Conservation (phyloP, 2,329 filamentous ascomycete genomes). For the Rhexocercosporidium sp. region DNA sequence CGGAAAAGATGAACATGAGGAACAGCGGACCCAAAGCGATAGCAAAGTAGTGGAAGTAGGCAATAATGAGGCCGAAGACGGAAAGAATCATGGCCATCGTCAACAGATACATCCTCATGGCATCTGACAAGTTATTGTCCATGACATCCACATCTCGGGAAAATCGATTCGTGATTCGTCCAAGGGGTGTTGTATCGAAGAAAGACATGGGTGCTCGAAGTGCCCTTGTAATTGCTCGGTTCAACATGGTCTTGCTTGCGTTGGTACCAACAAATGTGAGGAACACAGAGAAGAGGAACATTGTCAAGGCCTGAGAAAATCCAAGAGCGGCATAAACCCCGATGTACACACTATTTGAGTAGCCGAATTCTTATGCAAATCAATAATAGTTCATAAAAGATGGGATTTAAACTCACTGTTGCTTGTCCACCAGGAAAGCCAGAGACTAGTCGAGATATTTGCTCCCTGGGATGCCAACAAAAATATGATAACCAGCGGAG, state of each 20-base stretch:
- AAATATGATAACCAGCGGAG: conserved; percentile 58
- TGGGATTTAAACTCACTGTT: conserved; percentile 63
- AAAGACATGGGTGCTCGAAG: conserved; percentile 82
- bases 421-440: conserved; percentile 94
- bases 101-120: conserved; percentile 90
- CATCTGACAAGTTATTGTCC: conserved; percentile 90
- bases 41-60: conserved; percentile 85
- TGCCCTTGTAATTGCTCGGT: conserved; percentile 78
- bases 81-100: conserved; percentile 82
- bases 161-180: conserved; percentile 95
- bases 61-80: conserved; percentile 88
- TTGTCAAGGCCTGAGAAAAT: conserved; percentile 69
- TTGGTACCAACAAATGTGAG: conserved; percentile 82
- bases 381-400: background rate
- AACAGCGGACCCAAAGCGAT: conserved; percentile 73
- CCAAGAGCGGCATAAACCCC: conserved; percentile 75
- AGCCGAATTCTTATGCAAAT: conserved; percentile 58
- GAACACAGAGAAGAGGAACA: conserved; percentile 80
- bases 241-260: conserved; percentile 81
- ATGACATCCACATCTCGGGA: conserved; percentile 95
- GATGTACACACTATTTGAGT: conserved; percentile 73
- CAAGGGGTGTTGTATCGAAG: conserved; percentile 95
- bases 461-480: conserved; percentile 72
- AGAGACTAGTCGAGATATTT: conserved; percentile 87
- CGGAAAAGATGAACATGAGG: conserved; percentile 78